Evolutionary conservation across 129 eudicot genomes (phyloP).

Genomic region (Pseudognaphalium luteoalbum): DNA sequence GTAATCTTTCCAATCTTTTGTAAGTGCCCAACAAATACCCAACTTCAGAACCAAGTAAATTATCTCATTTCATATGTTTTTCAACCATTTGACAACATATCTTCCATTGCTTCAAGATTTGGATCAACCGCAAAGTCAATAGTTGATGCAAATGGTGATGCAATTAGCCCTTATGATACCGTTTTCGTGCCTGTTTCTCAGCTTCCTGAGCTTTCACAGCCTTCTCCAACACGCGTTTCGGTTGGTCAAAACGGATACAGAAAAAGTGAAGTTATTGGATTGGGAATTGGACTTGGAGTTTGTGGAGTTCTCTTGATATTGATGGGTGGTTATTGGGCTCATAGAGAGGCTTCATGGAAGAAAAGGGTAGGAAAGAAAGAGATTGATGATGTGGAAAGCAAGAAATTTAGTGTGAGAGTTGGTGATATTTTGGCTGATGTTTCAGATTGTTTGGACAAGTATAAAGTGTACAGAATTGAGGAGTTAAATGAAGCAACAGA

Average conservation of each 20-base stretch:
- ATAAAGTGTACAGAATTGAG: slow-evolving; percentile 63
- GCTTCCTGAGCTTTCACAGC: slow-evolving; percentile 68
- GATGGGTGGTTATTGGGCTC: slow-evolving; percentile 47
- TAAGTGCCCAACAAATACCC: slow-evolving; percentile 68
- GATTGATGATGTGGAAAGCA: slow-evolving; percentile 33
- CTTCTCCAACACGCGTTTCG: slow-evolving; percentile 33
- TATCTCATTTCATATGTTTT: slow-evolving; percentile 70
- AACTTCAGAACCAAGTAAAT: slow-evolving; percentile 39
- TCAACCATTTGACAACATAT: slow-evolving; percentile 64
- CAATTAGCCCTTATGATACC: slow-evolving; percentile 39
- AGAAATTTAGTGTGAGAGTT: slow-evolving; percentile 37
- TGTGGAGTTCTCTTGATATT: slow-evolving; percentile 54
- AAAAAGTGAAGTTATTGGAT: slow-evolving; percentile 48
- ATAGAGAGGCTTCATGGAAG: slow-evolving; percentile 46
- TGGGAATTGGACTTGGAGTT: slow-evolving; percentile 66
- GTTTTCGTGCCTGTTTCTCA: slow-evolving; percentile 73
- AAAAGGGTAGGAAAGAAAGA: slow-evolving; percentile 24
- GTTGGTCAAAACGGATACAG: slow-evolving; percentile 5
- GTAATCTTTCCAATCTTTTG: slow-evolving; percentile 77
- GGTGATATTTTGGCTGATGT: slow-evolving; percentile 77
- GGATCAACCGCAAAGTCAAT: slow-evolving; percentile 44
- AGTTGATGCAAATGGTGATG: slow-evolving; percentile 53
- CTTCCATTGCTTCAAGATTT: slow-evolving; percentile 56
- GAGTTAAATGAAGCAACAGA: slow-evolving; percentile 76
- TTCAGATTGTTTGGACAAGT: slow-evolving; percentile 86